Evolutionary conservation across 805 yeast genomes (phyloP).

Genomic region (Zygosaccharomyces gambellarensis): DNA sequence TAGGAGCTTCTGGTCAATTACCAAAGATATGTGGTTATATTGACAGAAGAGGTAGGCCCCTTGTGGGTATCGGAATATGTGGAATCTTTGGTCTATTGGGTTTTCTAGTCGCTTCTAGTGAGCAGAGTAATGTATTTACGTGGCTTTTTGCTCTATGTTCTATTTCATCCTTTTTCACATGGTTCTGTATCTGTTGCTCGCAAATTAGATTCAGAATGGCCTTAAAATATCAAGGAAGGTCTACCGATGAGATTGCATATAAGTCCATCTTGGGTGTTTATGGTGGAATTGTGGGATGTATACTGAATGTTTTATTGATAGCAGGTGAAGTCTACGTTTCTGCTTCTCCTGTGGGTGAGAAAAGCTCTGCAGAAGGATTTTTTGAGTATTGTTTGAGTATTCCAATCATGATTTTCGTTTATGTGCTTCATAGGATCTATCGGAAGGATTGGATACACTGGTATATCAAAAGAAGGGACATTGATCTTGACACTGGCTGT

Average conservation of each 20-base stretch:
- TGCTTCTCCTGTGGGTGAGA: conserved; percentile 50
- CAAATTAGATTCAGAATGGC: conserved; percentile 67
- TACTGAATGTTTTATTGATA: conserved; percentile 49
- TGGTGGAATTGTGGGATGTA: conserved; percentile 54
- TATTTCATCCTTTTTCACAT: conserved; percentile 68
- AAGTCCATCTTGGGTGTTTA: conserved; percentile 53
- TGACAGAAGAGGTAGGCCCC: conserved; percentile 51
- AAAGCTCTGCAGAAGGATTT: conserved; percentile 39
- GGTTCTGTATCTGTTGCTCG: conserved; percentile 69
- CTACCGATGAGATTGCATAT: conserved; percentile 52
- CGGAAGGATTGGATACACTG: conserved; percentile 31
- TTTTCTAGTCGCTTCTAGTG: conserved; percentile 56
- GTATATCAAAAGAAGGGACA: conserved; percentile 40
- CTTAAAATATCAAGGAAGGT: conserved; percentile 48
- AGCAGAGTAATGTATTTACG: conserved; percentile 54
- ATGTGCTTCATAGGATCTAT: conserved; percentile 43
- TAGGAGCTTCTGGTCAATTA: conserved; percentile 48
- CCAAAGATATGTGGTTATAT: conserved; percentile 46
- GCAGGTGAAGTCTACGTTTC: conserved; percentile 72
- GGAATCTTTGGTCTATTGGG: conserved; percentile 51
- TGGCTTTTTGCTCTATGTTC: conserved; percentile 81
- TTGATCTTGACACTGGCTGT: conserved; percentile 56
- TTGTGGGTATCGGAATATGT: conserved; percentile 42
- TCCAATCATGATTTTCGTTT: conserved; percentile 43
- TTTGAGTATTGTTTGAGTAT: conserved; percentile 50